phyloP scores from a whole-genome alignment of 257 asterid species.

The Solanum megistacrolobum region DNA sequence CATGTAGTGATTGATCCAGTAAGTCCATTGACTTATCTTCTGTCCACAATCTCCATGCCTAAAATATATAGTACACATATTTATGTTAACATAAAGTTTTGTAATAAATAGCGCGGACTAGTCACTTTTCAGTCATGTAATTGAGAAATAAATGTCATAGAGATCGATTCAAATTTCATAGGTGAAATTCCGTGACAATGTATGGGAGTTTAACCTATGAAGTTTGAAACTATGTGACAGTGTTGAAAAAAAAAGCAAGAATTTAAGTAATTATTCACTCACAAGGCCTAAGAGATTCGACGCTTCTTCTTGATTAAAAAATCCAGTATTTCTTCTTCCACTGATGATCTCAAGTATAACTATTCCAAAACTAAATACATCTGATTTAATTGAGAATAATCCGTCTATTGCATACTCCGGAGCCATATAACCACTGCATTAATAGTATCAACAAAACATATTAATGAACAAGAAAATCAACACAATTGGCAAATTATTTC shows the following conservation, averaged over 20 bases:
- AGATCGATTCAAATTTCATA: not conserved
- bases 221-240: not conserved
- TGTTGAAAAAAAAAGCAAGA: not conserved
- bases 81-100: not conserved
- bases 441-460: not conserved
- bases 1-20: not conserved
- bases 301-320: not conserved
- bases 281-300: not conserved
- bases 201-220: not conserved
- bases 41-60: not conserved
- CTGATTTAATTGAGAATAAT: not conserved
- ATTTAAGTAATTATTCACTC: not conserved
- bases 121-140: not conserved
- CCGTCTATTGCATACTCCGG: not conserved
- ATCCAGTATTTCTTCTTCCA: not conserved
- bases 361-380: conserved; percentile 1
- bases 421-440: not conserved
- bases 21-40: not conserved
- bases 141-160: not conserved
- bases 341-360: not conserved
- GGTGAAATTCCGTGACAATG: not conserved
- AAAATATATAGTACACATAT: not conserved
- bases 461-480: not conserved
- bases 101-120: not conserved
- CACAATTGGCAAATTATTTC: not conserved